A percentile compares a stretch with the other conserved stretches of the same genome.
These are phyloP conservation scores for Dioscorea alata DNA, from an alignment of 106 monocot species.

Conservation along the genomic window DNA sequence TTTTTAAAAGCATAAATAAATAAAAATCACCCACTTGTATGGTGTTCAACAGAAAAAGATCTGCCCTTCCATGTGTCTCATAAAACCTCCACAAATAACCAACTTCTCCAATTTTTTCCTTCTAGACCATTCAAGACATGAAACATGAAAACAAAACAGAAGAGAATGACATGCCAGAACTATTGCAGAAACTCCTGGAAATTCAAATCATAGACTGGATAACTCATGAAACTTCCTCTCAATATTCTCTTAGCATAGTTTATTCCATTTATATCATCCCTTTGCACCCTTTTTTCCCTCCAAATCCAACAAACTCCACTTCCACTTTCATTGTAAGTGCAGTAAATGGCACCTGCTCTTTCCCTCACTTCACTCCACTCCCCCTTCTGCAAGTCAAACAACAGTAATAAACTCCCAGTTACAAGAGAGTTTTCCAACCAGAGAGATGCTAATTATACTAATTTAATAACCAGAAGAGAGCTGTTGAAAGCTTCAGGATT, in stretches of 20 bases:
- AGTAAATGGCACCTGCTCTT: slow-evolving; percentile 27
- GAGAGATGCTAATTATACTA: neutral
- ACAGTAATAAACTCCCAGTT: neutral
- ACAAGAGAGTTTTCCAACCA: slow-evolving; percentile 5
- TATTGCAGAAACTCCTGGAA: slow-evolving; percentile 12
- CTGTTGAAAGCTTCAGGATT: slow-evolving; percentile 26
- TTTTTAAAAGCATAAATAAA: no score
- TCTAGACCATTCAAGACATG: slow-evolving; percentile 1
- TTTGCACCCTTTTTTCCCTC: slow-evolving; percentile 26
- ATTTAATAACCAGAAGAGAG: slow-evolving; percentile 26
- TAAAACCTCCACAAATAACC: no score
- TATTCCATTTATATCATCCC: slow-evolving; percentile 30
- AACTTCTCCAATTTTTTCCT: no score
- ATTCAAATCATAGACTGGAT: neutral
- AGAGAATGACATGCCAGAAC: neutral
- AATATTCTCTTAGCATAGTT: no score
- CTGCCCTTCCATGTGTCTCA: no score
- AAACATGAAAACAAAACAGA: neutral
- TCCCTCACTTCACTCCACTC: slow-evolving; percentile 30
- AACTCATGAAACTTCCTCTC: neutral
- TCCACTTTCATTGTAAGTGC: neutral
- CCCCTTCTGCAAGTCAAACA: slow-evolving; percentile 23
- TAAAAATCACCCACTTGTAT: no score
- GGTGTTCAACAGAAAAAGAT: no score
- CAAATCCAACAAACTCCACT: slow-evolving; percentile 7